Evolutionary conservation across 106 monocot genomes (phyloP).

Genomic region (Phalaenopsis aphrodite): DNA sequence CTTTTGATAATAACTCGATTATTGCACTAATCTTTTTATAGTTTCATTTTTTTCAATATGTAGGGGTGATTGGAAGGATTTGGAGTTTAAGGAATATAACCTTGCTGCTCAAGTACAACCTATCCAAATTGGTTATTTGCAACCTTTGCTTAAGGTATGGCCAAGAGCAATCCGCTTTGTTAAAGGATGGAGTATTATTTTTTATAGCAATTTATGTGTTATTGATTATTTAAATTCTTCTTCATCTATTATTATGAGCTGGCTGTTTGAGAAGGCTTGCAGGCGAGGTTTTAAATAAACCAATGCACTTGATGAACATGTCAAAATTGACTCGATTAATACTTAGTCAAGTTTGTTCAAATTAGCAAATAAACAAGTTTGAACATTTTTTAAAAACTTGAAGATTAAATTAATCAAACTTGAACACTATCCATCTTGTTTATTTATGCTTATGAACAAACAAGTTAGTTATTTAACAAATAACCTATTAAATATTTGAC

Average conservation of each 20-base stretch:
- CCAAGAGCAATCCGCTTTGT: not conserved
- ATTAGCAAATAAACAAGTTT: too few relatives aligned
- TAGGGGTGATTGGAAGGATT: slow-evolving; percentile 62
- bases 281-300: too few relatives aligned
- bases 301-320: too few relatives aligned
- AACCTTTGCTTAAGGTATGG: slow-evolving; percentile 63
- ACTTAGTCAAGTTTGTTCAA: too few relatives aligned
- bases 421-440: too few relatives aligned
- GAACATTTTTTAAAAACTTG: too few relatives aligned
- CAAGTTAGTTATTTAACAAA: too few relatives aligned
- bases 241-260: not conserved
- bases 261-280: not conserved
- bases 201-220: not conserved
- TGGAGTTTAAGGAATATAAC: slow-evolving; percentile 68
- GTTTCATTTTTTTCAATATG: slow-evolving; percentile 7
- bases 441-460: too few relatives aligned
- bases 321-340: too few relatives aligned
- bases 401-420: too few relatives aligned
- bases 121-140: slow-evolving; percentile 45
- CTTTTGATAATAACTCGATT: not conserved
- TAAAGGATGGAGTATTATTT: not conserved
- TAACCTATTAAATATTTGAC: too few relatives aligned
- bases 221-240: not conserved
- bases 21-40: not conserved
- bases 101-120: slow-evolving; percentile 47